Evolutionary conservation across 2,329 filamentous ascomycete species (phyloP), one percentile per base, ranked within the genome.

Genomic region (Colletotrichum lini): DNA sequence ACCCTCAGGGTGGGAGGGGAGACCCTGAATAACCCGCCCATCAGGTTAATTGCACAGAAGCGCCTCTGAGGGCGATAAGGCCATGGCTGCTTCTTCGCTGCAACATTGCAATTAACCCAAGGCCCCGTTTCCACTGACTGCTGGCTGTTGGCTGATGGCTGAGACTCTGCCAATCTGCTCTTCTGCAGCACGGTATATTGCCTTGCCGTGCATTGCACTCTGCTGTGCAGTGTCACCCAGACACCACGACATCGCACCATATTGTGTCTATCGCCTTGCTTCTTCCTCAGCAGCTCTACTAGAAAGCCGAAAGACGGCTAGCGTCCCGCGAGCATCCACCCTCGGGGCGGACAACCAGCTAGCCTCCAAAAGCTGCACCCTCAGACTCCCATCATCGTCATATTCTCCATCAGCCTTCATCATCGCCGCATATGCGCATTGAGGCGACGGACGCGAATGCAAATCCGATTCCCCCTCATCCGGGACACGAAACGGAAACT

Each of bases 91-190:
- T 21, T 42, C 30, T 40, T 42, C 45, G 30, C 53, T 64, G 69
- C 47, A 64, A 69, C 69, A 59, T 64, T 59, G 59, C 65, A 69
- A 72, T 71, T 54, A 59, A 58, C 12, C 38, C 30, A 26, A 30
- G 21, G 47, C 35, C 38, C 21, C 45, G 26, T 49, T 21, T 38
- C 45, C n/a, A 13, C 30, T 15, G 30, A 12, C 52, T 38, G n/a
- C n/a, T 18, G 2, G n/a, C 26, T 52, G 13, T 12, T 61, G 13
- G 13, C 45, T 50, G 30, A n/a, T 50, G 49, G 35, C 49, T 50
- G 38, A 54, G 18, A 63, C 23, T 45, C 9, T 49, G 26, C 30
- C 21, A 63, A 12, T 45, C 15, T 49, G 42, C 30, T 38, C 12
- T 54, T 44, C 21, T 63, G 47, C 60, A 53, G 23, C 15, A n/a